Percentiles rank a stretch among this genome's conserved stretches.
These are phyloP conservation scores for Aspergillus novoparasiticus DNA, from an alignment of 2,329 filamentous ascomycete genomes.

Conservation along the genomic window DNA sequence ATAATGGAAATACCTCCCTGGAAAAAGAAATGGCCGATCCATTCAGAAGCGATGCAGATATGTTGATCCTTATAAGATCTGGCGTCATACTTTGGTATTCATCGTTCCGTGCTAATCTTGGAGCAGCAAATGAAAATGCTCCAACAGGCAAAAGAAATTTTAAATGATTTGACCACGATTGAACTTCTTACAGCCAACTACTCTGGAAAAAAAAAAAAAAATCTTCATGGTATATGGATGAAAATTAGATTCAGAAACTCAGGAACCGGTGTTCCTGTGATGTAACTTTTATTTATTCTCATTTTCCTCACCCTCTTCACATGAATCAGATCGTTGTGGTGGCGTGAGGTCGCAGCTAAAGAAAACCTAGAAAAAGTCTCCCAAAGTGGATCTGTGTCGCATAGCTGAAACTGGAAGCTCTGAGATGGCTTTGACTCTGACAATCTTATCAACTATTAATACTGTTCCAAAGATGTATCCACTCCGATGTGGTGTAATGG, in stretches of 20 bases:
- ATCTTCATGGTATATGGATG: neutral
- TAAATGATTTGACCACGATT: neutral
- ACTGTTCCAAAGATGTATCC: neutral
- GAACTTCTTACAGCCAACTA: neutral
- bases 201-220: neutral
- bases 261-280: neutral
- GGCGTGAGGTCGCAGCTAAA: neutral
- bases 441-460: no score
- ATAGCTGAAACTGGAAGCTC: conserved; percentile 15
- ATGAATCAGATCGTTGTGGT: neutral
- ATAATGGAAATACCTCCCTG: no score
- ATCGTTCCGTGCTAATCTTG: neutral
- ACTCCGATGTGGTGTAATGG: conserved; percentile 2
- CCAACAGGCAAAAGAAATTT: neutral
- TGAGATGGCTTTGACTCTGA: neutral
- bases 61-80: conserved; percentile 13
- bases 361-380: neutral
- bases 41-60: conserved; percentile 1
- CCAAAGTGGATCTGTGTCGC: conserved; percentile 5
- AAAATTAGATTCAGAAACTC: neutral
- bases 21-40: neutral
- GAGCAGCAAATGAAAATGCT: neutral
- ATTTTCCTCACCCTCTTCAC: neutral
- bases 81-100: neutral
- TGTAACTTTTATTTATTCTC: neutral